phyloP scores from a whole-genome alignment of 805 yeast genomes.

The Zygoascus flipseniorum region DNA sequence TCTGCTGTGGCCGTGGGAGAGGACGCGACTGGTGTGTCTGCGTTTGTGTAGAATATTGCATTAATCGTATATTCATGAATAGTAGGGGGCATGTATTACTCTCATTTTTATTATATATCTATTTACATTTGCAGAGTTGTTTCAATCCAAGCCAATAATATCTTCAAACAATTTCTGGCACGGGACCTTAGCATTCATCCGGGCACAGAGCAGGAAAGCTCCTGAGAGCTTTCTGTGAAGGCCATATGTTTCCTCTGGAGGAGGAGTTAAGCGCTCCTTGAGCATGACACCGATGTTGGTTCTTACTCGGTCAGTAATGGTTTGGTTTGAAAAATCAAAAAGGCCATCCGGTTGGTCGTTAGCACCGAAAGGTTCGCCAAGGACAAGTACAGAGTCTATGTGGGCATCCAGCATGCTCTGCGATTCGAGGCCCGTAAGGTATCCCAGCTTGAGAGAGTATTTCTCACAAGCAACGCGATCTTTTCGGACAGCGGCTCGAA shows the following conservation, averaged over 20 bases:
- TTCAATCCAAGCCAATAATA: slow-evolving; percentile 44
- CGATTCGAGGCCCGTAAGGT: slow-evolving; percentile 84
- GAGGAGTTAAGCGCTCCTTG: slow-evolving; percentile 85
- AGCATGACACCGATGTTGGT: slow-evolving; percentile 84
- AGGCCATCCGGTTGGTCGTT: slow-evolving; percentile 36
- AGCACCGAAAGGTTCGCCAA: slow-evolving; percentile 85
- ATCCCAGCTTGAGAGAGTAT: slow-evolving; percentile 69
- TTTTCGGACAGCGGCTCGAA: slow-evolving; percentile 63
- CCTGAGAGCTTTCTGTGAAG: slow-evolving; percentile 93
- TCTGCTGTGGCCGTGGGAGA: too few relatives aligned
- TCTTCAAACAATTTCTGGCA: slow-evolving; percentile 70
- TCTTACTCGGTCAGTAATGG: slow-evolving; percentile 89
- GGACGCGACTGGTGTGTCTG: too few relatives aligned
- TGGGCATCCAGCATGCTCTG: slow-evolving; percentile 86
- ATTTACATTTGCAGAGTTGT: background rate
- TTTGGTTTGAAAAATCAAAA: slow-evolving; percentile 74
- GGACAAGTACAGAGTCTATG: slow-evolving; percentile 76
- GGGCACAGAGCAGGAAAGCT: slow-evolving; percentile 81
- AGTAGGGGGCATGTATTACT: too few relatives aligned
- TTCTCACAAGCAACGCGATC: slow-evolving; percentile 58
- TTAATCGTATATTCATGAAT: too few relatives aligned
- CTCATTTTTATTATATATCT: background rate
- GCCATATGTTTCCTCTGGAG: slow-evolving; percentile 98
- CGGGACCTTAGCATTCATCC: slow-evolving; percentile 74
- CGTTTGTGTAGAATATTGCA: too few relatives aligned